Percentiles rank a stretch among this genome's conserved stretches.
These are phyloP conservation scores for Medicago arabica DNA, from an alignment of 306 rosid species.

Conservation along the genomic window DNA sequence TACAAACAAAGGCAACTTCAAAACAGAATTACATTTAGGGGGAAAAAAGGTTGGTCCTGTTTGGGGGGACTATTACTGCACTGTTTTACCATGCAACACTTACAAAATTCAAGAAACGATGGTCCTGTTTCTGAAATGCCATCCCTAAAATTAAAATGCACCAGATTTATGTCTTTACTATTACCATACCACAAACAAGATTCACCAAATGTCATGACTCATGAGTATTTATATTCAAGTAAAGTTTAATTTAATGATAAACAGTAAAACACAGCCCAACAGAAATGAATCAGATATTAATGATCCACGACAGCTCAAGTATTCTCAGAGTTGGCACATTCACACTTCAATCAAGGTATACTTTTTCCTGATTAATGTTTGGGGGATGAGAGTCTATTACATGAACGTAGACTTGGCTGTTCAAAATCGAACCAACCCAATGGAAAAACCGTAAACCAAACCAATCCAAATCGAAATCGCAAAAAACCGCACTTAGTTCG, in stretches of 20 bases:
- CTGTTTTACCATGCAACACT: constrained; percentile 1
- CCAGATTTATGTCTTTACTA: too few relatives aligned
- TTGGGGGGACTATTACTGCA: background rate
- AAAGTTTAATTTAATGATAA: constrained; percentile 22
- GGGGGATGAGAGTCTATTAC: background rate
- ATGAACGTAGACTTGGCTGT: too few relatives aligned
- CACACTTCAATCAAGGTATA: background rate
- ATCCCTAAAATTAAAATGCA: constrained; percentile 3
- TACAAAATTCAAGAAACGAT: constrained; percentile 4
- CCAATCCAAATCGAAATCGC: too few relatives aligned
- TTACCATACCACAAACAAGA: background rate
- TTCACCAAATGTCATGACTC: constrained; percentile 4
- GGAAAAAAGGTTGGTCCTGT: constrained; percentile 2
- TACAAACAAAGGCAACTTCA: constrained; percentile 5
- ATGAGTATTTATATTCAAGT: background rate
- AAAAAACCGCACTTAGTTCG: too few relatives aligned
- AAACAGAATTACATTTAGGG: constrained; percentile 2
- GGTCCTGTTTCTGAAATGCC: constrained; percentile 25
- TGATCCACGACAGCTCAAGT: background rate
- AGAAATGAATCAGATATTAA: constrained; percentile 14
- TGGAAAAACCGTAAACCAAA: too few relatives aligned
- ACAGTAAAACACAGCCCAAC: constrained; percentile 3
- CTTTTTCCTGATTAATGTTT: constrained; percentile 10
- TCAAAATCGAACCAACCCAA: too few relatives aligned
- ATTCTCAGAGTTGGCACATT: constrained; percentile 16